Percentiles rank a stretch among this genome's conserved stretches.
phyloP scores from a whole-genome alignment of 139 green algal genomes.

The Coelastrella sp. region DNA sequence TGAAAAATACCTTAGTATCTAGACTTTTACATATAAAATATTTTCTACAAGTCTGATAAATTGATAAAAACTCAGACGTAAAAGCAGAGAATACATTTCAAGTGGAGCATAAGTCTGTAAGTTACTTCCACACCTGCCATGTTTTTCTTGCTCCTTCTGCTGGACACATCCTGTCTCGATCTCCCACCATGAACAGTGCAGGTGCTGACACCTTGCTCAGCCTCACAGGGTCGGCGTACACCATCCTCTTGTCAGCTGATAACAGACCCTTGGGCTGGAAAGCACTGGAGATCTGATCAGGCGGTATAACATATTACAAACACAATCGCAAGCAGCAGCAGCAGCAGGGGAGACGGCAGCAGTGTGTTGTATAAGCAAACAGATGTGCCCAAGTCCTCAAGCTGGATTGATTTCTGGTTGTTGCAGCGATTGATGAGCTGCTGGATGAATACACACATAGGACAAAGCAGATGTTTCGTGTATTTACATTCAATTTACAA shows the following conservation, averaged over 20 bases:
- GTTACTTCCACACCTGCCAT: constrained; percentile 20
- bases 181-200: constrained; percentile 57
- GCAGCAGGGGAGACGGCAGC: neutral
- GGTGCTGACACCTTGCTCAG: constrained; percentile 51
- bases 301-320: neutral
- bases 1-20: neutral
- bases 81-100: too few relatives aligned
- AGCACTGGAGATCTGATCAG: constrained; percentile 36
- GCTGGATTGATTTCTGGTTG: too few relatives aligned
- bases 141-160: constrained; percentile 45
- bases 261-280: constrained; percentile 51
- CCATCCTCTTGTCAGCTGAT: constrained; percentile 36
- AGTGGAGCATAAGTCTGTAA: too few relatives aligned
- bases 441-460: too few relatives aligned
- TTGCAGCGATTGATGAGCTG: too few relatives aligned
- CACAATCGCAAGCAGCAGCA: neutral
- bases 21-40: too few relatives aligned
- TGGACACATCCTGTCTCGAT: constrained; percentile 70
- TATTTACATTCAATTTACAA: too few relatives aligned
- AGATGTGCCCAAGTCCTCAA: neutral
- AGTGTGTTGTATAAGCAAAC: neutral
- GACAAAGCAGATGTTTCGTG: too few relatives aligned
- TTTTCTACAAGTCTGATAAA: too few relatives aligned
- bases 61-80: too few relatives aligned
- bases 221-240: constrained; percentile 45